Conservation (phyloP, 1,284 basidiomycete species). For the Mycosarcoma maydis region DNA sequence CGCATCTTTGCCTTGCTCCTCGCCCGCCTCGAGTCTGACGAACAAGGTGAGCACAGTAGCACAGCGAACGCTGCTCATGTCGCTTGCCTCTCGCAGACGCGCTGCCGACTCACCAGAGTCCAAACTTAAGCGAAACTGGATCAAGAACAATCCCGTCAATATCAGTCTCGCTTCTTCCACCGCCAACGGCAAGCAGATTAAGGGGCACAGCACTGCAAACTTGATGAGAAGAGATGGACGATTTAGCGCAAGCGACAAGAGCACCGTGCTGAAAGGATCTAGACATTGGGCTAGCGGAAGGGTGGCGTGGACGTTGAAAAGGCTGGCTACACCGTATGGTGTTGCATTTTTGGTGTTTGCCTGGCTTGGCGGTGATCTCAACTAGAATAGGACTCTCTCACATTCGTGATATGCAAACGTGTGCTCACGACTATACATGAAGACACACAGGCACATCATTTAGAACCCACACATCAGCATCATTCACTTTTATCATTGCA, state of each 20-base stretch:
- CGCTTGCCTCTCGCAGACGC: slow-evolving; percentile 25
- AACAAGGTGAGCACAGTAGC: slow-evolving; percentile 31
- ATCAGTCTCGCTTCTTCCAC: slow-evolving; percentile 20
- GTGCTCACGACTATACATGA: too few relatives aligned
- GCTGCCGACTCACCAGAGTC: slow-evolving; percentile 30
- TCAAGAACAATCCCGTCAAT: slow-evolving; percentile 42
- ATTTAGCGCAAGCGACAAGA: slow-evolving; percentile 21
- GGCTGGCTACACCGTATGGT: slow-evolving; percentile 61
- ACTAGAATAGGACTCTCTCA: slow-evolving; percentile 9
- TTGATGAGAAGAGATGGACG: slow-evolving; percentile 1
- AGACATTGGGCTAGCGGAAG: slow-evolving; percentile 52
- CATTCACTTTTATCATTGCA: not conserved
- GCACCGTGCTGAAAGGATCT: slow-evolving; percentile 33
- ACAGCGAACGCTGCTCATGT: slow-evolving; percentile 35
- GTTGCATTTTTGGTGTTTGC: slow-evolving; percentile 64
- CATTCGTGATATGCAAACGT: too few relatives aligned
- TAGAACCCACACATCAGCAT: not conserved
- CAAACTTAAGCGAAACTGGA: slow-evolving; percentile 37
- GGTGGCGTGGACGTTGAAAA: slow-evolving; percentile 51
- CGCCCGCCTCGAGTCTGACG: not conserved
- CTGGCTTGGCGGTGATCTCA: slow-evolving; percentile 63
- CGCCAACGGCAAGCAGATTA: not conserved
- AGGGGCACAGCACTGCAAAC: not conserved
- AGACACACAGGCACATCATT: too few relatives aligned
- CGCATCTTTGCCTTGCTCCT: not conserved